Percentiles rank a stretch among this genome's conserved stretches.
These are phyloP conservation scores for Irpex sp. DNA, from an alignment of 1,284 basidiomycete species.

Conservation along the genomic window DNA sequence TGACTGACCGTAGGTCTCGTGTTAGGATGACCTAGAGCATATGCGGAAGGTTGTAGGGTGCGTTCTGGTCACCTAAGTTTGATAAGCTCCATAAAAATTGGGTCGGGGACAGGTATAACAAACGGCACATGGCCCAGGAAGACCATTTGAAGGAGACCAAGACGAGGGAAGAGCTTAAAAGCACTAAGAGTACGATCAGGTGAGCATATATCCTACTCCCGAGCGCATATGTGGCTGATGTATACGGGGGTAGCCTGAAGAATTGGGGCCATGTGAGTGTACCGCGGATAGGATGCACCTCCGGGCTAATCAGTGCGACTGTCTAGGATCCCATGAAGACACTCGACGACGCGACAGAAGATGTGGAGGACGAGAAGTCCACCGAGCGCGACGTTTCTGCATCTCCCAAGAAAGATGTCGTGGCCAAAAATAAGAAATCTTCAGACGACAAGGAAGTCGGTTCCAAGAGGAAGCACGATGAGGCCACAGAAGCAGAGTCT, in stretches of 20 bases:
- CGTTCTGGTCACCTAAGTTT: neutral
- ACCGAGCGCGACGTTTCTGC: neutral
- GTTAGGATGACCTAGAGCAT: constrained; percentile 31
- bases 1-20: neutral
- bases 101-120: constrained; percentile 22
- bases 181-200: constrained; percentile 36
- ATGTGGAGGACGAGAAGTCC: neutral
- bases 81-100: neutral
- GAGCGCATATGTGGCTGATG: neutral
- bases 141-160: constrained; percentile 33
- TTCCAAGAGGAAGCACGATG: constrained; percentile 20
- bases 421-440: neutral
- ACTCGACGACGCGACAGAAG: constrained; percentile 15
- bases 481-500: constrained; percentile 1
- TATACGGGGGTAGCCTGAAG: constrained; percentile 22
- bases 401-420: neutral
- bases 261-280: constrained; percentile 34
- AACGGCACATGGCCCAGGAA: constrained; percentile 33
- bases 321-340: constrained; percentile 28
- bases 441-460: neutral
- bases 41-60: constrained; percentile 35
- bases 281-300: neutral
- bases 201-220: constrained; percentile 3
- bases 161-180: constrained; percentile 29
- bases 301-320: neutral